phyloP scores from a whole-genome alignment of 352 stramenopile species.

The Globisporangium acanthophoron region DNA sequence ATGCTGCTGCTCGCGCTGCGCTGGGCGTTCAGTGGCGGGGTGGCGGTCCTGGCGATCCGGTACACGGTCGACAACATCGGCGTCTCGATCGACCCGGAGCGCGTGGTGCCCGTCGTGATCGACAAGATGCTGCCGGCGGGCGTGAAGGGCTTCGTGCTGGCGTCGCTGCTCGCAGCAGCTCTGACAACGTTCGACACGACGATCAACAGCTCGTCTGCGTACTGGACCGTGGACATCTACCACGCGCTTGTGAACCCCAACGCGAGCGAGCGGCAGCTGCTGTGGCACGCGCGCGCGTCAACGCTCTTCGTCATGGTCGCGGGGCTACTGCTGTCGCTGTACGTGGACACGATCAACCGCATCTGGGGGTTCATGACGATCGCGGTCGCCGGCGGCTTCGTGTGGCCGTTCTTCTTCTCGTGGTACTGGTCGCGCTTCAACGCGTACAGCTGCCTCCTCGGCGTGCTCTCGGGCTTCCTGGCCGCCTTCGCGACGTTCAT shows the following conservation, averaged over 20 bases:
- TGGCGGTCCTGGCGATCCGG: slow-evolving; percentile 66
- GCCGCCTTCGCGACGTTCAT: slow-evolving; percentile 56
- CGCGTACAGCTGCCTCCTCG: slow-evolving; percentile 47
- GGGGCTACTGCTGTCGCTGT: slow-evolving; percentile 53
- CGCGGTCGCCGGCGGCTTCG: slow-evolving; percentile 54
- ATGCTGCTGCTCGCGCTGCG: slow-evolving; percentile 68
- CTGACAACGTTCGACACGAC: slow-evolving; percentile 79
- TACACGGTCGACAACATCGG: slow-evolving; percentile 42
- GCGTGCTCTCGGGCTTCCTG: slow-evolving; percentile 48
- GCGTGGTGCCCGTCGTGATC: slow-evolving; percentile 70
- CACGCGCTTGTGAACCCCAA: slow-evolving; percentile 59
- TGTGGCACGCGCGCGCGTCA: slow-evolving; percentile 62
- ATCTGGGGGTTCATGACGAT: slow-evolving; percentile 84
- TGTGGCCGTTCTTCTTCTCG: slow-evolving; percentile 74
- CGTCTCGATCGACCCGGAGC: slow-evolving; percentile 60
- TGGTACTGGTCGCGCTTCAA: slow-evolving; percentile 84
- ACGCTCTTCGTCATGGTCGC: slow-evolving; percentile 53
- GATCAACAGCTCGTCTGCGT: slow-evolving; percentile 73
- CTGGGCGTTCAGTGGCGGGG: slow-evolving; percentile 71
- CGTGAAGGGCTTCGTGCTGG: slow-evolving; percentile 61
- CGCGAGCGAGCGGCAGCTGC: slow-evolving; percentile 43
- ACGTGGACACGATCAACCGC: slow-evolving; percentile 72
- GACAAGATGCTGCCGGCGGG: slow-evolving; percentile 64
- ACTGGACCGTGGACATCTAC: slow-evolving; percentile 83
- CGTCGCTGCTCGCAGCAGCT: slow-evolving; percentile 60